Base-by-base conservation (phyloP, 805 yeast genomes). In the Grigorovia humatica region DNA sequence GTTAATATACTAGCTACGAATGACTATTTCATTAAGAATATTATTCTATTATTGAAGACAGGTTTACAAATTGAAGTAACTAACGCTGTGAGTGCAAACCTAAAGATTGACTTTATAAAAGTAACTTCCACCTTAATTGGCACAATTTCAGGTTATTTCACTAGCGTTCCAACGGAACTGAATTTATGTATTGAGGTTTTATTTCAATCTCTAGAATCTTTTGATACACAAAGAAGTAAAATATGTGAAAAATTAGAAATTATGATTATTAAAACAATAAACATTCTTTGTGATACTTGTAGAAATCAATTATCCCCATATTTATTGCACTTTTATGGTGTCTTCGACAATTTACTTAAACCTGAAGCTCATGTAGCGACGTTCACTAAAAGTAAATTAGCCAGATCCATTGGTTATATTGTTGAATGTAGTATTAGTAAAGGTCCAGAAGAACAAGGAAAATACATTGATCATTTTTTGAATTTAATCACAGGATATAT, bases 341-440 rank as follows among this genome's bases (percentile, higher is more conserved):
- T 66, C 52, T 66, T 76, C 13, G 68, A 71, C 50, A 62, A 71
- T 11, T 55, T 69, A 50, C 41, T 65, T 47, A 55, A 55, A 38
- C 59, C 61, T 30, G 62, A 54, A 11, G 55, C 65, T 17, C 57
- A 56, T 29, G 60, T 67, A 5, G 66, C 69, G 3, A 54, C 52
- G 35, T 60, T 62, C 46, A 62, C 71, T 2, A 65, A 60, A 55
- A 82, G 81, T 59, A 71, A 86, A 53, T 71, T 85, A 64, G 72
- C 79, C 42, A 77, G 80, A 54, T 75, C 90, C 0, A 77, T 80
- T 59, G 76, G 84, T 4, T 81, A 82, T 17, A 79, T 85, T 46
- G 71, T 82, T 30, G 83, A 81, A 59, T 72, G 80, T 23, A 65
- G 76, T 29, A 70, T 59, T 13, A 47, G 51, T 4, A 51, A 72